Conservation (phyloP, 805 yeast species). For the Tetrapisispora iriomotensis region DNA sequence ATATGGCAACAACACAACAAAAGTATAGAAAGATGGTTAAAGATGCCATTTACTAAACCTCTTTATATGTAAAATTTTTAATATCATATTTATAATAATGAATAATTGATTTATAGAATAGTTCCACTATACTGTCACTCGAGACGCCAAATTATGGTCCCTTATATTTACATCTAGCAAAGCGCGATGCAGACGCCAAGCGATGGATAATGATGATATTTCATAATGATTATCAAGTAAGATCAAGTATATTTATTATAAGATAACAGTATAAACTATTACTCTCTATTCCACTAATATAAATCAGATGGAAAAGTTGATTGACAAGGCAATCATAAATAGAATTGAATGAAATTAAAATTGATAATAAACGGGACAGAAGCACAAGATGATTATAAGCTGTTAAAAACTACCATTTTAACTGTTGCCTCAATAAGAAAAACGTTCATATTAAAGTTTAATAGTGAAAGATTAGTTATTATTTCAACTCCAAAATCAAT, state of each 20-base stretch:
- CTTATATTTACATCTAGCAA: too few relatives aligned
- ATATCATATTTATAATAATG: too few relatives aligned
- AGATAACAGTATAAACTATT: too few relatives aligned
- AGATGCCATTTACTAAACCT: neutral
- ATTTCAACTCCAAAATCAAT: conserved; percentile 24
- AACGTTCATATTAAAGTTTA: conserved; percentile 27
- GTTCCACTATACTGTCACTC: too few relatives aligned
- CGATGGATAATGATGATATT: too few relatives aligned
- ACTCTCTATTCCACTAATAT: too few relatives aligned
- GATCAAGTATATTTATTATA: too few relatives aligned
- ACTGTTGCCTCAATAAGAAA: conserved; percentile 26
- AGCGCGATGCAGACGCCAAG: too few relatives aligned
- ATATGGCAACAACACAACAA: conserved; percentile 31
- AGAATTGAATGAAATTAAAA: conserved; percentile 21
- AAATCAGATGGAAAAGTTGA: neutral
- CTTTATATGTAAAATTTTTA: neutral
- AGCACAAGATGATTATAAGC: conserved; percentile 25
- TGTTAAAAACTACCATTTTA: conserved; percentile 22
- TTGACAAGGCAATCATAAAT: neutral
- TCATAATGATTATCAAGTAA: too few relatives aligned
- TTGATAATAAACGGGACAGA: conserved; percentile 21
- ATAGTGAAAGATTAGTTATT: conserved; percentile 21
- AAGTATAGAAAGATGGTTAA: conserved; percentile 23
- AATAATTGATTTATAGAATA: too few relatives aligned
- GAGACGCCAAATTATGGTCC: too few relatives aligned